A percentile compares a stretch with the other conserved stretches of the same genome.
Conservation (phyloP, 805 yeast genomes). For the Grigorovia humatica region DNA sequence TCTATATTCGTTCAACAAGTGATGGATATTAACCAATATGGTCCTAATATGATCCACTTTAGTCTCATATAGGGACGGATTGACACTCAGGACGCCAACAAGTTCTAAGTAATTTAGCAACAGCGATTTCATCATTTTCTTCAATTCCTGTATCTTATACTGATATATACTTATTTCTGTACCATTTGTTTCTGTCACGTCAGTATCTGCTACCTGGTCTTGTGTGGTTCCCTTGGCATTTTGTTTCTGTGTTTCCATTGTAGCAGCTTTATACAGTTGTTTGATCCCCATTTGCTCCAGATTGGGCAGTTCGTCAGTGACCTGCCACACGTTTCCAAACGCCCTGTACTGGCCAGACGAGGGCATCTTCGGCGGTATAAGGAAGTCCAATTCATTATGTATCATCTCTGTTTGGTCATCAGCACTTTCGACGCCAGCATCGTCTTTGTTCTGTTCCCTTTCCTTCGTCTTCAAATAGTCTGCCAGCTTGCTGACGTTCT, state of each 20-base stretch:
- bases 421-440: conserved; percentile 15
- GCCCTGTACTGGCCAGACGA: conserved; percentile 61
- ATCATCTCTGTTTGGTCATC: conserved; percentile 31
- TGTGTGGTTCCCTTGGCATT: background rate
- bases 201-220: background rate
- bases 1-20: conserved; percentile 80
- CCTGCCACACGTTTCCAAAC: conserved; percentile 85
- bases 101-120: conserved; percentile 74
- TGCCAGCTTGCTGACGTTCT: conserved; percentile 42
- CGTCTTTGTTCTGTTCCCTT: conserved; percentile 7
- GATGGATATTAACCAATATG: conserved; percentile 82
- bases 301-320: conserved; percentile 62
- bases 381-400: conserved; percentile 34
- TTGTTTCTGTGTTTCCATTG: background rate
- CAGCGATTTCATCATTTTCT: conserved; percentile 67
- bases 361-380: conserved; percentile 59
- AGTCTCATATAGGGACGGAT: conserved; percentile 52
- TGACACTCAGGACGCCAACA: conserved; percentile 61
- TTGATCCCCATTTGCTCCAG: conserved; percentile 66
- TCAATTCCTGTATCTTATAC: conserved; percentile 57
- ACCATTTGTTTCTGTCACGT: conserved; percentile 8
- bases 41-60: conserved; percentile 74
- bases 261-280: conserved; percentile 45
- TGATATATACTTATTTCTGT: conserved; percentile 31
- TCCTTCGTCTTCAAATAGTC: conserved; percentile 17